A percentile compares a stretch with the other conserved stretches of the same genome.
phyloP scores from a whole-genome alignment of 2,329 filamentous ascomycete genomes.

The Colletotrichum sp. region DNA sequence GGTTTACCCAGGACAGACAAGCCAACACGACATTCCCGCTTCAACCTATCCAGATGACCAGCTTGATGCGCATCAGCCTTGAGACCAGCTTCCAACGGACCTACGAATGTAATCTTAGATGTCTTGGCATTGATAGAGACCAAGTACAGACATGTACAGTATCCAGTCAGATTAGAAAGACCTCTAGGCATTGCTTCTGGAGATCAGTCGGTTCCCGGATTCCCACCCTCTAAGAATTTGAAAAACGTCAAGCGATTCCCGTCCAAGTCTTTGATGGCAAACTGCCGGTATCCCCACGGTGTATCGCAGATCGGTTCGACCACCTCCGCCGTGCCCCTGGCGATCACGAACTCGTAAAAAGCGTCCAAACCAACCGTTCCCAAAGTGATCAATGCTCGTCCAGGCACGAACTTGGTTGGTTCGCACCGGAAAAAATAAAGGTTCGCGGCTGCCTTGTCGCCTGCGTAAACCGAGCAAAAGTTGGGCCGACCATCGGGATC shows the following conservation, averaged over 20 bases:
- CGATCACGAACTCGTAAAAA: background rate
- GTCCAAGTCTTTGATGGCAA: background rate
- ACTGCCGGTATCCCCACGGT: constrained; percentile 1
- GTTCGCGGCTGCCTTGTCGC: constrained; percentile 2
- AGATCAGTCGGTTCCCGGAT: background rate
- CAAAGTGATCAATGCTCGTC: background rate
- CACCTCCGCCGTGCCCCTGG: background rate
- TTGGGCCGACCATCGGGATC: background rate
- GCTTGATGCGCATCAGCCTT: background rate
- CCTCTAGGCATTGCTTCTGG: background rate
- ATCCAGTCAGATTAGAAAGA: background rate
- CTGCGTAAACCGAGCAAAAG: constrained; percentile 7
- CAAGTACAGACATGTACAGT: background rate
- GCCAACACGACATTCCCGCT: background rate
- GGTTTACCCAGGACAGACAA: background rate
- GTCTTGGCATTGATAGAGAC: background rate
- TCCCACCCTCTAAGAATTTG: constrained; percentile 6
- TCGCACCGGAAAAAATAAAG: constrained; percentile 1
- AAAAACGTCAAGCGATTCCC: constrained; percentile 2
- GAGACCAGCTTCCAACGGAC: background rate
- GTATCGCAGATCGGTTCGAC: background rate
- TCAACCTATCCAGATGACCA: background rate
- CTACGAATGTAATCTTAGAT: background rate
- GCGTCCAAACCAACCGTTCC: background rate
- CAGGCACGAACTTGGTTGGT: background rate